Percentiles rank a stretch among this genome's conserved stretches.
Evolutionary conservation across 768 basidiomycete species (phyloP).

Genomic region (Kwoniella botswanensis): DNA sequence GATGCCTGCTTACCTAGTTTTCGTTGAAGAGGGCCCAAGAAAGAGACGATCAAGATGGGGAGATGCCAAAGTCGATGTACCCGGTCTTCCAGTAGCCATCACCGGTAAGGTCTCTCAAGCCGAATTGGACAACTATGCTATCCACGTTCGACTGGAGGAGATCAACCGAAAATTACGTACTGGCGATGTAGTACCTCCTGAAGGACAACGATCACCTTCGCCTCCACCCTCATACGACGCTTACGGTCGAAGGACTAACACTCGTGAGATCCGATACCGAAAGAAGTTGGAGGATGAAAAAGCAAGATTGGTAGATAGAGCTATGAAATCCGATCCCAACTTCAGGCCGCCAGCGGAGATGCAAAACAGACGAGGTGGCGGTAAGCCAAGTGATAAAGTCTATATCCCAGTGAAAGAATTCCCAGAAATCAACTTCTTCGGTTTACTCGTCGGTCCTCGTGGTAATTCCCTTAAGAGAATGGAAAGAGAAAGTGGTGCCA

Average conservation of each 20-base stretch:
- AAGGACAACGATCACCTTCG: conserved; percentile 91
- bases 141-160: conserved; percentile 93
- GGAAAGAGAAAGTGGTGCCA: conserved; percentile 97
- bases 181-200: conserved; percentile 94
- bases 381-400: conserved; percentile 94
- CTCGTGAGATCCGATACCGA: conserved; percentile 95
- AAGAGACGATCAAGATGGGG: conserved; percentile 99
- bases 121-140: conserved; percentile 97
- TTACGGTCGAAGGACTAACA: conserved; percentile 97
- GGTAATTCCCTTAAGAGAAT: conserved; percentile 99
- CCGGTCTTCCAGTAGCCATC: conserved; percentile 92
- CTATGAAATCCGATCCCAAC: conserved; percentile 96
- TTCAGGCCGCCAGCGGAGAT: conserved; percentile 98
- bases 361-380: conserved; percentile 84
- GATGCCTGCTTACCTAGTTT: conserved; percentile 45
- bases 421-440: conserved; percentile 99
- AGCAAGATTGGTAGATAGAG: conserved; percentile 88
- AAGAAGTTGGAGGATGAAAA: conserved; percentile 74
- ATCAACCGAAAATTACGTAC: conserved; percentile 92
- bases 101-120: conserved; percentile 87
- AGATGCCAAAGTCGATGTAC: conserved; percentile 82
- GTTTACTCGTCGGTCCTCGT: conserved; percentile 94
- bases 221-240: conserved; percentile 97
- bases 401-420: conserved; percentile 99
- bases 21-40: conserved; percentile 75